phyloP scores from a whole-genome alignment of 1,284 basidiomycete genomes.

The Ganoderma resinaceum region DNA sequence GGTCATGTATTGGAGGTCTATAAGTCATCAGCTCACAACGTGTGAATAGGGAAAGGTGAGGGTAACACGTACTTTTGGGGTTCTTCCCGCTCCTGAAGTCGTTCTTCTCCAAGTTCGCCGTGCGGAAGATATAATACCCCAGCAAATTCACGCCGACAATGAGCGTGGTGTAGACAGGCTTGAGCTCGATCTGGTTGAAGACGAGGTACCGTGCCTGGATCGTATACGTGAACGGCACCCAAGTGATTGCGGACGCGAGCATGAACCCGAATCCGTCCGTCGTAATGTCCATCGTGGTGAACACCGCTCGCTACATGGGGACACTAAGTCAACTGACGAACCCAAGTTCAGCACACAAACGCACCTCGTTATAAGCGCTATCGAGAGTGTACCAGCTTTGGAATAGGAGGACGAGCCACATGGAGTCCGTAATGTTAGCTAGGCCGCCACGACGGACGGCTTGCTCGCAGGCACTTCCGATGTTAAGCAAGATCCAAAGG shows the following conservation, averaged over 20 bases:
- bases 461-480: slow-evolving; percentile 93
- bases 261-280: slow-evolving; percentile 99
- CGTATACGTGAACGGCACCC: slow-evolving; percentile 94
- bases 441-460: slow-evolving; percentile 77
- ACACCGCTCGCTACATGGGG: slow-evolving; percentile 67
- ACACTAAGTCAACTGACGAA: not conserved
- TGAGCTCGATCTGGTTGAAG: slow-evolving; percentile 86
- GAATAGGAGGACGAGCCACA: slow-evolving; percentile 90
- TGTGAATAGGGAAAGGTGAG: not conserved
- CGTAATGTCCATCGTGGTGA: slow-evolving; percentile 97
- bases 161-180: slow-evolving; percentile 61
- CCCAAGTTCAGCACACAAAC: slow-evolving; percentile 20
- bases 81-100: slow-evolving; percentile 56
- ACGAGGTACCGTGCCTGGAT: slow-evolving; percentile 94
- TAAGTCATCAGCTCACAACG: not conserved
- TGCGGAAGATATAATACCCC: slow-evolving; percentile 94
- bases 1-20: slow-evolving; percentile 83
- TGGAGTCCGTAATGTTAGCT: slow-evolving; percentile 81
- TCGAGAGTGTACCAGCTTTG: slow-evolving; percentile 93
- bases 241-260: slow-evolving; percentile 91
- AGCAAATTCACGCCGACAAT: slow-evolving; percentile 75
- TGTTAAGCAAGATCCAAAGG: slow-evolving; percentile 92
- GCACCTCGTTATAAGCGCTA: slow-evolving; percentile 87
- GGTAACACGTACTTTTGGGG: slow-evolving; percentile 2
- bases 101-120: slow-evolving; percentile 93